A percentile compares a stretch with the other conserved stretches of the same genome.
Evolutionary conservation across 2,329 filamentous ascomycete genomes (phyloP).

Genomic region (Colletotrichum plurivorum): DNA sequence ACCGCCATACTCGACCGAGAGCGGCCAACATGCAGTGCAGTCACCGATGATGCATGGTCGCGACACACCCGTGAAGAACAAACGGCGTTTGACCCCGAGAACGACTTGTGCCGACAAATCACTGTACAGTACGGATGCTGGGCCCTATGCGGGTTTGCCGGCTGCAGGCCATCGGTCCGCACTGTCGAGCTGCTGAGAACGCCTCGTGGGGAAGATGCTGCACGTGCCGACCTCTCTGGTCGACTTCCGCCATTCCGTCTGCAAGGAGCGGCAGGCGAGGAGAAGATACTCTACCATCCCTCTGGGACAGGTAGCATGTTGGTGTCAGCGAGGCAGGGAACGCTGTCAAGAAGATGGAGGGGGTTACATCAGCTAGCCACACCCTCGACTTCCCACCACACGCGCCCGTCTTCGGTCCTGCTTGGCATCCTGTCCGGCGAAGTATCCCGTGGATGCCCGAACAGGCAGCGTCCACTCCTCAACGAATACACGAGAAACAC

Average conservation of each 20-base stretch:
- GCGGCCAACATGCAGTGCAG: background rate
- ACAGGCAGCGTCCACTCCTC: too few relatives aligned
- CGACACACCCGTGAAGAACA: background rate
- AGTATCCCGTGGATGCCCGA: background rate
- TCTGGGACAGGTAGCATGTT: constrained; percentile 21
- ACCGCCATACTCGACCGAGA: too few relatives aligned
- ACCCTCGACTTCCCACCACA: background rate
- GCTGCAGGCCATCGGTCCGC: constrained; percentile 13
- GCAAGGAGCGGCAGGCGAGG: constrained; percentile 34
- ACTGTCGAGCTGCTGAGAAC: constrained; percentile 14
- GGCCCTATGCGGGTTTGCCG: background rate
- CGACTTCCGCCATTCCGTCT: constrained; percentile 38
- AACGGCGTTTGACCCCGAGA: too few relatives aligned
- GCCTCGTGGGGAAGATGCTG: constrained; percentile 33
- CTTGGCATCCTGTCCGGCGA: constrained; percentile 1
- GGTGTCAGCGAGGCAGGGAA: constrained; percentile 16
- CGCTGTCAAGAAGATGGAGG: constrained; percentile 3
- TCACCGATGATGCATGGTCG: background rate
- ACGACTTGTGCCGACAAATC: background rate
- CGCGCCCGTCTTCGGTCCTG: background rate
- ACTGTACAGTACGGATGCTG: background rate
- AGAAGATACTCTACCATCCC: constrained; percentile 31
- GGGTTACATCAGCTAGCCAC: constrained; percentile 29
- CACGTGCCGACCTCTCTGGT: constrained; percentile 35
- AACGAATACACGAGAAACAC: background rate